These are phyloP conservation scores for Cydonia oblonga DNA, from an alignment of 331 rosid genomes.

Conservation along the genomic window DNA sequence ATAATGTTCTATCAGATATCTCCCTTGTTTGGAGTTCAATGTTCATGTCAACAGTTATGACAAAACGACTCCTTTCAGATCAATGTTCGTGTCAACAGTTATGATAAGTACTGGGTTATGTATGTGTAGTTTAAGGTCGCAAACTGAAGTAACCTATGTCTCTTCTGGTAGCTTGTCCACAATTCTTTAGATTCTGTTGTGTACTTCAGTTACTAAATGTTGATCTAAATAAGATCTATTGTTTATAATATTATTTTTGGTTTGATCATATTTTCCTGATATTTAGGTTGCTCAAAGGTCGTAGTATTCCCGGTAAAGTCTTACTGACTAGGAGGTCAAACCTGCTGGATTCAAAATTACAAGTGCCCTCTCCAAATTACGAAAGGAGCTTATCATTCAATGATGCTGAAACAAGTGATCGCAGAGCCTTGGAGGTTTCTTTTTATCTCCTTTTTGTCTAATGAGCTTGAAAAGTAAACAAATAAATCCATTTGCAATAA, in stretches of 20 bases:
- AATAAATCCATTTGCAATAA: not conserved
- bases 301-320: slow-evolving; percentile 85
- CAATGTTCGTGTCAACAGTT: not conserved
- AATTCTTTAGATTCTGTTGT: not conserved
- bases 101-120: too few species aligned
- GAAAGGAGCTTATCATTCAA: slow-evolving; percentile 48
- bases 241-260: not conserved
- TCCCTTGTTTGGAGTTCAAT: too few species aligned
- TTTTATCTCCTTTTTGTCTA: not conserved
- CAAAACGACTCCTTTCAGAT: too few species aligned
- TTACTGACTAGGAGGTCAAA: slow-evolving; percentile 58
- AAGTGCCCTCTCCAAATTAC: slow-evolving; percentile 36
- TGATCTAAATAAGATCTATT: not conserved
- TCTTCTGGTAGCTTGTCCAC: not conserved
- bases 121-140: not conserved
- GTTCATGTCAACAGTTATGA: not conserved
- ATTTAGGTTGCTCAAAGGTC: slow-evolving; percentile 82
- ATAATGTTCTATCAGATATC: not conserved
- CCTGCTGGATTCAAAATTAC: slow-evolving; percentile 26
- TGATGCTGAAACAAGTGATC: slow-evolving; percentile 55
- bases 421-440: slow-evolving; percentile 36
- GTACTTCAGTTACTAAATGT: not conserved
- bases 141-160: not conserved
- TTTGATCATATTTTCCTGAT: not conserved
- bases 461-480: not conserved